A percentile compares a stretch with the other conserved stretches of the same genome.
phyloP scores from a whole-genome alignment of 257 asterid species.

The Echites panduratus region DNA sequence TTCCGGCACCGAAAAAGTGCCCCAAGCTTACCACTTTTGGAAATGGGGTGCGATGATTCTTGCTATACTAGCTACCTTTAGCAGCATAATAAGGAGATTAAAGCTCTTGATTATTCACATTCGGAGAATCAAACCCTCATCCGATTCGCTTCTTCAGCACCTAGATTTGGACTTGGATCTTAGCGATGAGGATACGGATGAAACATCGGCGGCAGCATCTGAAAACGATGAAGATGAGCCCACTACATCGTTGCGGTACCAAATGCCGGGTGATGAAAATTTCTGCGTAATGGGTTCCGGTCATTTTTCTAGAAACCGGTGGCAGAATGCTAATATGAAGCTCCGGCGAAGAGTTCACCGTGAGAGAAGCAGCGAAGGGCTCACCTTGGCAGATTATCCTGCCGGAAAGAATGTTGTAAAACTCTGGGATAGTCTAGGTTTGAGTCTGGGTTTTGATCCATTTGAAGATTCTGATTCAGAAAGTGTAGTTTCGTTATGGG shows the following conservation, averaged over 20 bases:
- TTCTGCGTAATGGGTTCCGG: slow-evolving; percentile 43
- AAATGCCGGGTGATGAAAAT: slow-evolving; percentile 27
- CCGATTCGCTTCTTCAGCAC: slow-evolving; percentile 28
- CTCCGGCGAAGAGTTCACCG: slow-evolving; percentile 28
- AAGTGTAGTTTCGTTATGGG: slow-evolving; percentile 66
- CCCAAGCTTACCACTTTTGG: slow-evolving; percentile 48
- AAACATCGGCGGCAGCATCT: slow-evolving; percentile 34
- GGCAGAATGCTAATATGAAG: slow-evolving; percentile 33
- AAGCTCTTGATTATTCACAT: slow-evolving; percentile 47
- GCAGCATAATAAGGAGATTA: slow-evolving; percentile 46
- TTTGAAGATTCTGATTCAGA: slow-evolving; percentile 38
- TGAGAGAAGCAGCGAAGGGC: slow-evolving; percentile 20
- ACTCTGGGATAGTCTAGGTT: slow-evolving; percentile 79
- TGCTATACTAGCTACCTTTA: slow-evolving; percentile 59
- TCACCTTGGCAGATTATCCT: slow-evolving; percentile 41
- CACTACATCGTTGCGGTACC: slow-evolving; percentile 30
- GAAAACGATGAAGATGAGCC: slow-evolving; percentile 24
- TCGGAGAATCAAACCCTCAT: slow-evolving; percentile 40
- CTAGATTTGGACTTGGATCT: slow-evolving; percentile 41
- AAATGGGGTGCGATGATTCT: slow-evolving; percentile 85
- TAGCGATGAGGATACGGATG: slow-evolving; percentile 51
- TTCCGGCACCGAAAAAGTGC: slow-evolving; percentile 23
- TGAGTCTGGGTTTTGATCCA: slow-evolving; percentile 47
- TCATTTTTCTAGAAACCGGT: slow-evolving; percentile 13
- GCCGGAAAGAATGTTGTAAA: slow-evolving; percentile 65